Evolutionary conservation across 768 basidiomycete genomes (phyloP).

Genomic region (Leccinum uliginosum): DNA sequence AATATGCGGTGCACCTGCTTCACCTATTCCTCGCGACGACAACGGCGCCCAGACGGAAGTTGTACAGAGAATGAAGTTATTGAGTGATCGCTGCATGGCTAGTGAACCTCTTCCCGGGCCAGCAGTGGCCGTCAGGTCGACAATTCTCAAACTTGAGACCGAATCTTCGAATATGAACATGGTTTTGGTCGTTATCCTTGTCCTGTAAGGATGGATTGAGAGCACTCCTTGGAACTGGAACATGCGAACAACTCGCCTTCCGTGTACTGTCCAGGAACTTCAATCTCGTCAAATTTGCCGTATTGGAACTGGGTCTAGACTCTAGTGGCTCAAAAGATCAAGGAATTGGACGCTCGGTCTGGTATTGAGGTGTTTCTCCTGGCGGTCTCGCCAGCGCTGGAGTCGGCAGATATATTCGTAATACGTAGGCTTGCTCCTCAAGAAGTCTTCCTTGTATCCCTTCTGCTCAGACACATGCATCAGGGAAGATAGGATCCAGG

Average conservation of each 20-base stretch:
- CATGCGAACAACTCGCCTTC: slow-evolving; percentile 52
- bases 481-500: background rate
- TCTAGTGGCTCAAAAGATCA: slow-evolving; percentile 86
- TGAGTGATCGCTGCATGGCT: slow-evolving; percentile 85
- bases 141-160: slow-evolving; percentile 87
- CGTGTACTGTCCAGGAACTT: slow-evolving; percentile 97
- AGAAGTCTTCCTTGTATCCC: slow-evolving; percentile 89
- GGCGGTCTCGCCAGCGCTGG: slow-evolving; percentile 88
- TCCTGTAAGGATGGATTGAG: slow-evolving; percentile 54
- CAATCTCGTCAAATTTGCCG: slow-evolving; percentile 94
- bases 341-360: slow-evolving; percentile 81
- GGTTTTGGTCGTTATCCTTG: slow-evolving; percentile 89
- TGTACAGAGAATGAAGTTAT: slow-evolving; percentile 88
- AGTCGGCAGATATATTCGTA: slow-evolving; percentile 85
- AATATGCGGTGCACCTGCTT: slow-evolving; percentile 90
- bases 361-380: slow-evolving; percentile 77
- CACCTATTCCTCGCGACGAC: slow-evolving; percentile 88
- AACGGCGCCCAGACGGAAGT: slow-evolving; percentile 77
- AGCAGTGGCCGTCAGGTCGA: slow-evolving; percentile 79
- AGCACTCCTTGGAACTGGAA: background rate
- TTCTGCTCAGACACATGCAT: slow-evolving; percentile 42
- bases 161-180: slow-evolving; percentile 87
- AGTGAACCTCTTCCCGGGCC: slow-evolving; percentile 85
- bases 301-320: slow-evolving; percentile 96
- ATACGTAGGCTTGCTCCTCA: slow-evolving; percentile 70